Percentiles rank a stretch among this genome's conserved stretches.
Evolutionary conservation across 2,329 filamentous ascomycete genomes (phyloP).

Genomic region (Orbilia blumenaviensis): DNA sequence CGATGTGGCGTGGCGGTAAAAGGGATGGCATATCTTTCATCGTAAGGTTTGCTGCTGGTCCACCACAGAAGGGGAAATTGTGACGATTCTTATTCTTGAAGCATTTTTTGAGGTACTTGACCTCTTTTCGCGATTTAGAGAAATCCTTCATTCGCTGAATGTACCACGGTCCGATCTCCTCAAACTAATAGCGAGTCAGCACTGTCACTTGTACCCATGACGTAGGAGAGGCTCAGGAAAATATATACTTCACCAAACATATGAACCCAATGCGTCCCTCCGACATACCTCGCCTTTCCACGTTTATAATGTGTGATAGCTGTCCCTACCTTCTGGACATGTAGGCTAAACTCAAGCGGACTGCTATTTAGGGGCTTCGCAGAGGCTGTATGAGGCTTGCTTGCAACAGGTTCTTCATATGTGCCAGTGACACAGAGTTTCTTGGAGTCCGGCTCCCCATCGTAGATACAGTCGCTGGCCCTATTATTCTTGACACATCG

Average conservation of each 20-base stretch:
- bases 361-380: not conserved
- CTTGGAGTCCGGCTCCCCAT: slow-evolving; percentile 44
- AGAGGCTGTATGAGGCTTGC: not conserved
- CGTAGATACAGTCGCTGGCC: slow-evolving; percentile 34
- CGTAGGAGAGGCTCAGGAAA: not conserved
- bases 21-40: slow-evolving; percentile 14
- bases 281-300: slow-evolving; percentile 50
- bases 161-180: slow-evolving; percentile 46
- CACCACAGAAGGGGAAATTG: slow-evolving; percentile 43
- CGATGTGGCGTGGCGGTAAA: slow-evolving; percentile 29
- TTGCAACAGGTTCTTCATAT: slow-evolving; percentile 1
- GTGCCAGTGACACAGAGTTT: slow-evolving; percentile 34
- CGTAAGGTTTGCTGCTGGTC: not conserved
- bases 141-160: slow-evolving; percentile 41
- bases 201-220: not conserved
- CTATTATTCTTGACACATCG: slow-evolving; percentile 48
- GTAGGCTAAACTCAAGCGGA: slow-evolving; percentile 6
- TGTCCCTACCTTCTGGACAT: slow-evolving; percentile 35
- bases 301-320: slow-evolving; percentile 44
- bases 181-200: slow-evolving; percentile 22
- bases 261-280: slow-evolving; percentile 50
- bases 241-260: slow-evolving; percentile 47
- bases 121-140: slow-evolving; percentile 26
- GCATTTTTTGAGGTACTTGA: slow-evolving; percentile 41
- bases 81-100: slow-evolving; percentile 46